Conservation (phyloP, 441 rosid genomes). For the Capsella rubella region DNA sequence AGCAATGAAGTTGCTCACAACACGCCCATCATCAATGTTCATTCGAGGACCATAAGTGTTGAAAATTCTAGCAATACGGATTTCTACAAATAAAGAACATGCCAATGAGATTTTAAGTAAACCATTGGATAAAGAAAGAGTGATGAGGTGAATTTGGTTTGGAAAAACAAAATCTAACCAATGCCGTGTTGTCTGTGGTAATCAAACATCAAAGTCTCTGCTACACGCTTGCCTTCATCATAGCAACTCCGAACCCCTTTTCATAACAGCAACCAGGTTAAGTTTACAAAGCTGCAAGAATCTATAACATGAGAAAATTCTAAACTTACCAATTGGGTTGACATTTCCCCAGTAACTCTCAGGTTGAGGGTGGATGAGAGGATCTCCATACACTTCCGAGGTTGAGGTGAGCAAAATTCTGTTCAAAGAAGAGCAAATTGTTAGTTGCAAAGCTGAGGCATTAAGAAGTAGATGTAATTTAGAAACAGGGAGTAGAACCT, state of each 20-base stretch:
- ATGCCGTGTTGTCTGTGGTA: conserved; percentile 87
- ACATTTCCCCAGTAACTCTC: conserved; percentile 86
- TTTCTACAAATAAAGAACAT: conserved; percentile 44
- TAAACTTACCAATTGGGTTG: conserved; percentile 67
- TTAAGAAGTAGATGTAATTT: background rate
- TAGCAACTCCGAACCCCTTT: conserved; percentile 76
- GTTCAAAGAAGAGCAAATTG: conserved; percentile 30
- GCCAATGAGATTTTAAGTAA: conserved; percentile 16
- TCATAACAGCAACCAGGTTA: conserved; percentile 7
- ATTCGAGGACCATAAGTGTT: conserved; percentile 79
- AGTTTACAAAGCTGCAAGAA: background rate
- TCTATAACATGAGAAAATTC: background rate
- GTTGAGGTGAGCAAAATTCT: conserved; percentile 83
- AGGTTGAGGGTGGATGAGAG: conserved; percentile 57
- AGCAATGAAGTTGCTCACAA: conserved; percentile 76
- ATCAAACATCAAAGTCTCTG: conserved; percentile 87
- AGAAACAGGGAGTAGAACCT: conserved; percentile 47
- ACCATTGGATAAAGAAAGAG: background rate
- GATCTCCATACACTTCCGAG: conserved; percentile 78
- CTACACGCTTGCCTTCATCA: conserved; percentile 86
- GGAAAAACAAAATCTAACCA: conserved; percentile 46
- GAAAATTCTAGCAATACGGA: conserved; percentile 74
- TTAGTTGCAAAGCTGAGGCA: conserved; percentile 3
- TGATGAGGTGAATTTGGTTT: background rate
- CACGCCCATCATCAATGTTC: conserved; percentile 77